phyloP scores from a whole-genome alignment of 768 basidiomycete genomes.

The Epithele typhae region DNA sequence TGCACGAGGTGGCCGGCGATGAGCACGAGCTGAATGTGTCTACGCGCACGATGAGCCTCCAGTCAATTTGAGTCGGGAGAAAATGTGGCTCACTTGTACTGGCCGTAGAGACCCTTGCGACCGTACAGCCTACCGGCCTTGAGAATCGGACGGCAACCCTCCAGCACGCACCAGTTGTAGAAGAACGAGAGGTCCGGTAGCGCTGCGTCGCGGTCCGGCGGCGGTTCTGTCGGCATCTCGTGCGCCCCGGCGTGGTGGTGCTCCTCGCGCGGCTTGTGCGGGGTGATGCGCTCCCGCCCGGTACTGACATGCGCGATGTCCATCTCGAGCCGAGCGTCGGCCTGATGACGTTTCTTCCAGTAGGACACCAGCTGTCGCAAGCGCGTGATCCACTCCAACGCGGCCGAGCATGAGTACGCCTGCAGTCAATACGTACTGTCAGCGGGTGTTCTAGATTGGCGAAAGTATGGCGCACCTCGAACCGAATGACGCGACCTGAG shows the following conservation, averaged over 20 bases:
- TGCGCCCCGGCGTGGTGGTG: slow-evolving; percentile 33
- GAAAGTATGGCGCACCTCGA: slow-evolving; percentile 53
- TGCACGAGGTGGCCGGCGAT: slow-evolving; percentile 70
- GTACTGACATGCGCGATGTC: slow-evolving; percentile 55
- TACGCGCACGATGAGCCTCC: slow-evolving; percentile 19
- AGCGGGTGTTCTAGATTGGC: neutral
- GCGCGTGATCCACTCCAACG: slow-evolving; percentile 82
- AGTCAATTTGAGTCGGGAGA: neutral
- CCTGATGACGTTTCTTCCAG: slow-evolving; percentile 74
- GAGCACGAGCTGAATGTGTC: slow-evolving; percentile 71
- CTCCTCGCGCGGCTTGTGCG: slow-evolving; percentile 34
- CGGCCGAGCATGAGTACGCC: slow-evolving; percentile 61
- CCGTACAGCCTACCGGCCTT: slow-evolving; percentile 72
- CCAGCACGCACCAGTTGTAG: slow-evolving; percentile 86
- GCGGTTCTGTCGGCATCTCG: slow-evolving; percentile 44
- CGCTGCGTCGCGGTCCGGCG: slow-evolving; percentile 47
- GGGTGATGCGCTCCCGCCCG: slow-evolving; percentile 56
- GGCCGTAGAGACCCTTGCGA: slow-evolving; percentile 64
- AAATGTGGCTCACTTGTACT: slow-evolving; percentile 60
- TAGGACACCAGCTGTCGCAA: slow-evolving; percentile 68
- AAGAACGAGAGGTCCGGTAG: slow-evolving; percentile 56
- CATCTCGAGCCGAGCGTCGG: slow-evolving; percentile 80
- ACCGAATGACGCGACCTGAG: slow-evolving; percentile 64
- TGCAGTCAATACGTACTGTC: slow-evolving; percentile 25
- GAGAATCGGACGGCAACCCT: slow-evolving; percentile 72